These are phyloP conservation scores for Plectosphaerella sp. DNA, from an alignment of 2,329 filamentous ascomycete genomes.

Conservation along the genomic window DNA sequence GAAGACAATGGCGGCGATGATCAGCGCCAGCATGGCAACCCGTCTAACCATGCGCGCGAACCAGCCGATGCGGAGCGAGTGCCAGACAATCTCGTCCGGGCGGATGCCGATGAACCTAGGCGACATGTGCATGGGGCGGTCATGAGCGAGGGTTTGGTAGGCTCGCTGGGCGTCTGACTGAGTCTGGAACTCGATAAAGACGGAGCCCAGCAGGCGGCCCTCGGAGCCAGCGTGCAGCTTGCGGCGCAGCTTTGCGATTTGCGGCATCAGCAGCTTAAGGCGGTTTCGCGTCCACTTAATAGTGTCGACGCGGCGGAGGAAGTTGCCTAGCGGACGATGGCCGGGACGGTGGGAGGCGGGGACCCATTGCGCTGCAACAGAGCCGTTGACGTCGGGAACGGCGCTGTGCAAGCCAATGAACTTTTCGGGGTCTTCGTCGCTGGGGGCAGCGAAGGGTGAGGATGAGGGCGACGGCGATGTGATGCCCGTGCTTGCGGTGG, in stretches of 20 bases:
- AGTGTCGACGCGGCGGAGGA: conserved; percentile 88
- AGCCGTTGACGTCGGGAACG: conserved; percentile 36
- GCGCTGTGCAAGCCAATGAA: conserved; percentile 18
- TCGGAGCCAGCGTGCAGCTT: conserved; percentile 57
- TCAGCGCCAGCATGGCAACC: conserved; percentile 58
- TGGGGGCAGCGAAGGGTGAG: not conserved
- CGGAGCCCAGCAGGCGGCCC: conserved; percentile 60
- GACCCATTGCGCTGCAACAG: conserved; percentile 70
- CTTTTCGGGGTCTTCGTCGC: conserved; percentile 12
- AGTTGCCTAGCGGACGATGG: conserved; percentile 61
- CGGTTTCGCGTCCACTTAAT: conserved; percentile 78
- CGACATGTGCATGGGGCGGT: conserved; percentile 77
- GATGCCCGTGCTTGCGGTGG: conserved; percentile 29
- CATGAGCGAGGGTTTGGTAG: conserved; percentile 77
- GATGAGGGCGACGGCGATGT: conserved; percentile 25
- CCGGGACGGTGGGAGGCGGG: conserved; percentile 68
- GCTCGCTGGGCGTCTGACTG: conserved; percentile 82
- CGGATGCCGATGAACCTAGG: conserved; percentile 79
- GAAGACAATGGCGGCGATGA: conserved; percentile 75
- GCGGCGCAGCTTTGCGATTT: conserved; percentile 60
- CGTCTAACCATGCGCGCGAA: conserved; percentile 71
- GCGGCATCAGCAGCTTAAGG: conserved; percentile 31
- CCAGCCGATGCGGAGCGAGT: conserved; percentile 65
- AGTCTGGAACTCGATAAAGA: conserved; percentile 89
- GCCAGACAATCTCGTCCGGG: conserved; percentile 83